These are phyloP conservation scores for Tetradesmus obliquus DNA, from an alignment of 139 green algal genomes.

Conservation along the genomic window DNA sequence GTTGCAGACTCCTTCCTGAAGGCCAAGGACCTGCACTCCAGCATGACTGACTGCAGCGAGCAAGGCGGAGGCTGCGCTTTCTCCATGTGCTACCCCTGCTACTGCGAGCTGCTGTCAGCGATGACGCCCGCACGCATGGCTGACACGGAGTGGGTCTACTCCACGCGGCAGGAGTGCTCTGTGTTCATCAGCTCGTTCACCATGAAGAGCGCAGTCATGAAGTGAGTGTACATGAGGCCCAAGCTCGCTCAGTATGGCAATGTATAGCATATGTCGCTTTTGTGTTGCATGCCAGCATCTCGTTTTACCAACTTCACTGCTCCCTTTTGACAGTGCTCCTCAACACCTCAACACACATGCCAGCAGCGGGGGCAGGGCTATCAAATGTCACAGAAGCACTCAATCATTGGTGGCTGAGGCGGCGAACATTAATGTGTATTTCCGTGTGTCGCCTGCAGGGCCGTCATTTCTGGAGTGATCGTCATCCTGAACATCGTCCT, in stretches of 20 bases:
- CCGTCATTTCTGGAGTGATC: slow-evolving; percentile 41
- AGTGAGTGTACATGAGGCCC: slow-evolving; percentile 21
- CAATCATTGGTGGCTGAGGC: not conserved
- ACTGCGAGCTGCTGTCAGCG: slow-evolving; percentile 48
- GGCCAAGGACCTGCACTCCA: not conserved
- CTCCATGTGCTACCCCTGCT: slow-evolving; percentile 49
- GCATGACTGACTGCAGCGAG: not conserved
- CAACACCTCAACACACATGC: no score
- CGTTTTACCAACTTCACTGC: not conserved
- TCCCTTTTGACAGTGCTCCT: not conserved
- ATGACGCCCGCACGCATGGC: not conserved
- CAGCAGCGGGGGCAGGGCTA: no score
- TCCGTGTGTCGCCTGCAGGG: not conserved
- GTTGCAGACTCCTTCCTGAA: slow-evolving; percentile 24
- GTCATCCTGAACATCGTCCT: slow-evolving; percentile 56
- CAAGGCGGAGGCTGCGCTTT: not conserved
- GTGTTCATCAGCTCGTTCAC: slow-evolving; percentile 43
- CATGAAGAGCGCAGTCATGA: not conserved
- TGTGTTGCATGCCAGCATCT: not conserved
- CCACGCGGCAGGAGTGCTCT: slow-evolving; percentile 3
- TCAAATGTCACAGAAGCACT: not conserved
- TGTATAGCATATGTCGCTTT: not conserved
- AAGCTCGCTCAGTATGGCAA: not conserved
- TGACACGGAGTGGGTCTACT: slow-evolving; percentile 24
- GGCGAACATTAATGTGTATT: not conserved